phyloP scores from a whole-genome alignment of 2,329 filamentous ascomycete species.

The Mollisia scopiformis region DNA sequence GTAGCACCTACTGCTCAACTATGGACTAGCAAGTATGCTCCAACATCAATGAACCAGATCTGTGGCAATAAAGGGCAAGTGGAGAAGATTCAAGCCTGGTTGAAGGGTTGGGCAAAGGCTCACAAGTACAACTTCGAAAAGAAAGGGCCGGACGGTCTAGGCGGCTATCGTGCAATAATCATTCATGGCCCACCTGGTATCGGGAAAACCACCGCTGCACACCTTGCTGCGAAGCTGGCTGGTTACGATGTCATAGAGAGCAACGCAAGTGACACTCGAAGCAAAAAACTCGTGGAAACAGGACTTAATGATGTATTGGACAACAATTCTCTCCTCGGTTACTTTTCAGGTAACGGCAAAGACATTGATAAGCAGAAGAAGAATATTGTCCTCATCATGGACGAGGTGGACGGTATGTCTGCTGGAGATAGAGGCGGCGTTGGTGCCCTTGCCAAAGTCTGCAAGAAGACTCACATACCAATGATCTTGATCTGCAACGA shows the following conservation, averaged over 20 bases:
- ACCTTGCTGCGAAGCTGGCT: conserved; percentile 89
- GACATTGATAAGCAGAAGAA: conserved; percentile 81
- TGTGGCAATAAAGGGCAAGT: conserved; percentile 93
- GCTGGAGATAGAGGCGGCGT: conserved; percentile 95
- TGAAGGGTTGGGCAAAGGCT: conserved; percentile 78
- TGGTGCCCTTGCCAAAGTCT: conserved; percentile 89
- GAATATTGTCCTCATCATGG: conserved; percentile 96
- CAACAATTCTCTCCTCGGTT: conserved; percentile 90
- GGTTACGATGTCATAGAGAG: conserved; percentile 93
- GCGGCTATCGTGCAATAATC: conserved; percentile 85
- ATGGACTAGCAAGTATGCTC: conserved; percentile 96
- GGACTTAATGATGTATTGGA: conserved; percentile 89
- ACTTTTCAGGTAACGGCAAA: conserved; percentile 83
- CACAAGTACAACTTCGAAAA: conserved; percentile 82
- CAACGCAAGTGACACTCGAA: conserved; percentile 93
- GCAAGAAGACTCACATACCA: conserved; percentile 92
- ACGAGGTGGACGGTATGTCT: conserved; percentile 99
- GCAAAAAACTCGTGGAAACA: conserved; percentile 91
- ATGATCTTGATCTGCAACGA: conserved; percentile 99
- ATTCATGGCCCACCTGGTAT: conserved; percentile 95
- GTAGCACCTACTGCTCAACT: conserved; percentile 59
- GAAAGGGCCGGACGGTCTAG: conserved; percentile 82
- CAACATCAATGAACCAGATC: conserved; percentile 81
- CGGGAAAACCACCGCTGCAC: conserved; percentile 95
- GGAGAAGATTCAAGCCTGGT: conserved; percentile 87